Conservation (phyloP, 2,329 filamentous ascomycete genomes). For the Xylariaceae sp. region DNA sequence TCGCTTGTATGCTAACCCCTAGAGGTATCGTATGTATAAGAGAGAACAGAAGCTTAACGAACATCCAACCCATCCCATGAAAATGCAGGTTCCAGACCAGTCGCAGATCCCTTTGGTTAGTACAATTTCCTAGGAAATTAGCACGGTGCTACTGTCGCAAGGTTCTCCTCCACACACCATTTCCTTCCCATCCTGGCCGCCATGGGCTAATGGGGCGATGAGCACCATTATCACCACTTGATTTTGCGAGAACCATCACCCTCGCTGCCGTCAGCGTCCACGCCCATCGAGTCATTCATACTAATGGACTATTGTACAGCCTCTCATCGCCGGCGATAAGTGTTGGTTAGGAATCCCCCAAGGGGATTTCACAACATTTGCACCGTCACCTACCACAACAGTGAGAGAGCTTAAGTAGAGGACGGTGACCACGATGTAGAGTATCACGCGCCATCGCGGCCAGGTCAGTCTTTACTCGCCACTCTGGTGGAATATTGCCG, state of each 20-base stretch:
- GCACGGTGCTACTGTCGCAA: slow-evolving; percentile 17
- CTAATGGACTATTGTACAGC: neutral
- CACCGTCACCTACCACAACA: neutral
- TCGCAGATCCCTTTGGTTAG: slow-evolving; percentile 21
- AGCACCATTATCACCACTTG: slow-evolving; percentile 23
- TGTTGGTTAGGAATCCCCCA: neutral
- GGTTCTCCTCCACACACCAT: slow-evolving; percentile 22
- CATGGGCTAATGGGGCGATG: slow-evolving; percentile 12
- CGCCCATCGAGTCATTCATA: neutral
- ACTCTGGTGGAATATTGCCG: slow-evolving; percentile 16
- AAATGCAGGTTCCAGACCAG: slow-evolving; percentile 25
- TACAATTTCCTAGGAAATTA: slow-evolving; percentile 19
- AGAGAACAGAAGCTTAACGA: neutral
- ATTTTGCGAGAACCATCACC: slow-evolving; percentile 22
- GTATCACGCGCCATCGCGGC: slow-evolving; percentile 14
- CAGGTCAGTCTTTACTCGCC: slow-evolving; percentile 15
- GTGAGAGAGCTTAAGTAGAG: neutral
- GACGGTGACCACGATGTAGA: neutral
- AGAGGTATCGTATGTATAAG: neutral
- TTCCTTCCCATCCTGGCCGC: slow-evolving; percentile 20
- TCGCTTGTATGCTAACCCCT: neutral
- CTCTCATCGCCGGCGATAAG: neutral
- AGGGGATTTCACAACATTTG: neutral
- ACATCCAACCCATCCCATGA: slow-evolving; percentile 1
- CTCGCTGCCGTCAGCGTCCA: neutral